These are phyloP conservation scores for Globisporangium apiculatum DNA, from an alignment of 352 stramenopile species.

Conservation along the genomic window DNA sequence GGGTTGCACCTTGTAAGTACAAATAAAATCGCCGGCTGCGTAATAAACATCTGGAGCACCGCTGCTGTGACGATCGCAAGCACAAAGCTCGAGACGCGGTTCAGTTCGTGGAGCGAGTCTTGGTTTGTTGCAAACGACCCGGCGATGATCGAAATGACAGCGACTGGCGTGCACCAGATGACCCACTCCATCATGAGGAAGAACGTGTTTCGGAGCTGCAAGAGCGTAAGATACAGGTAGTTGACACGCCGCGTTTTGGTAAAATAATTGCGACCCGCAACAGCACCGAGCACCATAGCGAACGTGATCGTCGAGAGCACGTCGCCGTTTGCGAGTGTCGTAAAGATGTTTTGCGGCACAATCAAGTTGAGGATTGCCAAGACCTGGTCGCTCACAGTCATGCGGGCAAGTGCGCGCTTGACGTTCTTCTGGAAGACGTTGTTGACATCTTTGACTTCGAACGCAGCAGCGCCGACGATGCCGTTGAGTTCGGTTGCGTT, in stretches of 20 bases:
- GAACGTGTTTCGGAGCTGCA: conserved; percentile 68
- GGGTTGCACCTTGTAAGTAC: conserved; percentile 52
- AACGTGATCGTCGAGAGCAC: conserved; percentile 64
- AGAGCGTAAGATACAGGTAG: conserved; percentile 58
- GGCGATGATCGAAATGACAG: conserved; percentile 59
- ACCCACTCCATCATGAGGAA: conserved; percentile 64
- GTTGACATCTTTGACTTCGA: conserved; percentile 43
- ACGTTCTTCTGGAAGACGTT: conserved; percentile 39
- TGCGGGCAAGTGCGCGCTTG: conserved; percentile 25
- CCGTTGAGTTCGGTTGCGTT: conserved; percentile 1
- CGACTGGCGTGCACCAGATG: conserved; percentile 51
- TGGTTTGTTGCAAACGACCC: conserved; percentile 54
- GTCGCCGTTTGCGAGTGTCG: conserved; percentile 36
- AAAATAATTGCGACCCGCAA: conserved; percentile 52
- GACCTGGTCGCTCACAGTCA: conserved; percentile 56
- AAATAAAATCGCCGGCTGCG: conserved; percentile 62
- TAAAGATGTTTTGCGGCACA: conserved; percentile 63
- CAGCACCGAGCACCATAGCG: conserved; percentile 50
- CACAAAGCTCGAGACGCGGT: conserved; percentile 46
- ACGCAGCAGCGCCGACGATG: conserved; percentile 18
- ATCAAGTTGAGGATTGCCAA: conserved; percentile 43
- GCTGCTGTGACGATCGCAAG: conserved; percentile 29
- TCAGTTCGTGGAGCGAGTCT: conserved; percentile 24
- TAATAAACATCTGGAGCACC: conserved; percentile 36
- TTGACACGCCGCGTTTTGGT: conserved; percentile 47